Conservation (phyloP, 768 basidiomycete genomes). For the Dioszegia crocea region DNA sequence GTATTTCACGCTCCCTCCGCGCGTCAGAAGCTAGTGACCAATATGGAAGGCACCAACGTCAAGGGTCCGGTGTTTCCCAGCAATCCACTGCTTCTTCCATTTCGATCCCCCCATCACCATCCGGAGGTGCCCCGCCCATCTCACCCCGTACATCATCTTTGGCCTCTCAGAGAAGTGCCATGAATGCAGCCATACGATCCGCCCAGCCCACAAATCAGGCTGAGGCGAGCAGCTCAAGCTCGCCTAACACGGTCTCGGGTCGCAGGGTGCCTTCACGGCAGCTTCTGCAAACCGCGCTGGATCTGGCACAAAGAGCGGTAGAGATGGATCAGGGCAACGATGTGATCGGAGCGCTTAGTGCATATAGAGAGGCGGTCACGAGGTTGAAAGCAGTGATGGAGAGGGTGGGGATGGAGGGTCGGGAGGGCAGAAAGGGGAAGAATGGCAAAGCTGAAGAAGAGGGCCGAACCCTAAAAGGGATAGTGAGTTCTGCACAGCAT, state of each 20-base stretch:
- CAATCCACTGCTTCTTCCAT: not conserved
- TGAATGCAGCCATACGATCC: not conserved
- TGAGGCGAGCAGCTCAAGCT: not conserved
- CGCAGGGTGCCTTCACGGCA: slow-evolving; percentile 38
- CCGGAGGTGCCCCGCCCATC: not conserved
- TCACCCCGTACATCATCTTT: slow-evolving; percentile 3
- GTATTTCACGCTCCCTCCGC: not conserved
- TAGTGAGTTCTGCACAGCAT: slow-evolving; percentile 44
- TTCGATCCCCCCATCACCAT: slow-evolving; percentile 1
- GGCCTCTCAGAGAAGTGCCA: not conserved
- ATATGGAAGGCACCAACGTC: slow-evolving; percentile 1
- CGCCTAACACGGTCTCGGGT: not conserved
- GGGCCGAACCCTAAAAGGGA: slow-evolving; percentile 44
- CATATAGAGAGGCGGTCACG: slow-evolving; percentile 44
- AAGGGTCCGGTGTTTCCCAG: not conserved
- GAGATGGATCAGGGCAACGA: slow-evolving; percentile 48
- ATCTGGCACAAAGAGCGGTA: slow-evolving; percentile 47
- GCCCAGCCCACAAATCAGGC: not conserved
- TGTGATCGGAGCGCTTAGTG: slow-evolving; percentile 39
- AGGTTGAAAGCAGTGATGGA: slow-evolving; percentile 46
- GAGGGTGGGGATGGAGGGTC: slow-evolving; percentile 34
- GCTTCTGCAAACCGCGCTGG: slow-evolving; percentile 44
- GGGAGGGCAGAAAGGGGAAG: slow-evolving; percentile 10
- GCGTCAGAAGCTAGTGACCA: not conserved
- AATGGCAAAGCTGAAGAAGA: slow-evolving; percentile 39